phyloP scores from a whole-genome alignment of 768 basidiomycete species.

The Suillus bovinus region DNA sequence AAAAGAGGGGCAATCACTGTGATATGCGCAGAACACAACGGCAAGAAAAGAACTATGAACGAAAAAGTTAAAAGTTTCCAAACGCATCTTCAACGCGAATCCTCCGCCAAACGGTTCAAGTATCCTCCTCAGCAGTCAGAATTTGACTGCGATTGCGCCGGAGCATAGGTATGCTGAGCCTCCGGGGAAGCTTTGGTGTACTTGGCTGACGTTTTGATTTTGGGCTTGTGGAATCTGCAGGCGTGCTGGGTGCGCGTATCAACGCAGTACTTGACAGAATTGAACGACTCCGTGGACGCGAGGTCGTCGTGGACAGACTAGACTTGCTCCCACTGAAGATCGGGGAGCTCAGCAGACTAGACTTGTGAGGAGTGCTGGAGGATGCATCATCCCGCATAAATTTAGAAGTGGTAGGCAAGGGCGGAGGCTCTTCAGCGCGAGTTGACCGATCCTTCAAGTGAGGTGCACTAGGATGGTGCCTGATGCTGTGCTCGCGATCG shows the following conservation, averaged over 20 bases:
- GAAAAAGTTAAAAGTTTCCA: background rate
- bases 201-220: constrained; percentile 14
- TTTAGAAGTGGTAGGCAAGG: constrained; percentile 7
- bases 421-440: constrained; percentile 13
- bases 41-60: background rate
- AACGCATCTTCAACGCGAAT: no score
- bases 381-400: constrained; percentile 17
- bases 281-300: constrained; percentile 23
- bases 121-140: background rate
- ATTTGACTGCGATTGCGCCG: constrained; percentile 27
- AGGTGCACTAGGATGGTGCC: constrained; percentile 3
- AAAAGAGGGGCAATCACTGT: background rate
- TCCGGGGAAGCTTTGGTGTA: constrained; percentile 26
- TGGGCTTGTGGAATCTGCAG: background rate
- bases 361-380: constrained; percentile 5
- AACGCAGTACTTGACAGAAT: constrained; percentile 16
- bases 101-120: background rate
- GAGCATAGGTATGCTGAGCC: constrained; percentile 30
- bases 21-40: background rate
- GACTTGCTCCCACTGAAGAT: background rate
- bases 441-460: constrained; percentile 3
- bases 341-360: constrained; percentile 11
- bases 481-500: constrained; percentile 8
- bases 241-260: constrained; percentile 2
- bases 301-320: constrained; percentile 3